A percentile compares a stretch with the other conserved stretches of the same genome.
phyloP scores from a whole-genome alignment of 345 rosid species.

The Corchorus capsularis region DNA sequence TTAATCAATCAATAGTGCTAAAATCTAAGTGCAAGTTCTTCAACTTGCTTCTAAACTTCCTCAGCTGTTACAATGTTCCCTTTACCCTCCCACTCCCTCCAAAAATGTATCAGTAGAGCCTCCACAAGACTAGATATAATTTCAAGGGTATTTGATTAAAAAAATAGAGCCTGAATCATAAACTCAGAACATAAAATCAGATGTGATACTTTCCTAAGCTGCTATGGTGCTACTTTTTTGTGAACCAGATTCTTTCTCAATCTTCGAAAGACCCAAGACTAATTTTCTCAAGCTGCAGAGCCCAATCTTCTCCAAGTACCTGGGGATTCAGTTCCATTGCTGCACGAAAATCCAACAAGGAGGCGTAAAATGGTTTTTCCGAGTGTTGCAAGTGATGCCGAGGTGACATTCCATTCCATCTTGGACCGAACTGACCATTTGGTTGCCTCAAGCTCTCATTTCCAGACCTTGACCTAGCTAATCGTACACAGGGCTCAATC shows the following conservation, averaged over 20 bases:
- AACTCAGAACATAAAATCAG: constrained; percentile 19
- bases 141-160: constrained; percentile 27
- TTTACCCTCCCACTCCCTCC: not conserved
- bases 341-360: constrained; percentile 58
- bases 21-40: constrained; percentile 19
- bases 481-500: constrained; percentile 68
- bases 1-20: constrained; percentile 15
- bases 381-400: constrained; percentile 29
- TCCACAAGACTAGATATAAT: constrained; percentile 8
- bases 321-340: constrained; percentile 67
- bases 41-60: constrained; percentile 23
- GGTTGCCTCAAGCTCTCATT: constrained; percentile 24
- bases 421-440: constrained; percentile 22
- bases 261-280: constrained; percentile 45
- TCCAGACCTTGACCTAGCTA: constrained; percentile 54
- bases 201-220: constrained; percentile 13
- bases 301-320: constrained; percentile 75
- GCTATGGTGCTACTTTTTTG: constrained; percentile 18
- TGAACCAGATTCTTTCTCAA: constrained; percentile 22
- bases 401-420: constrained; percentile 28
- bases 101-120: not conserved
- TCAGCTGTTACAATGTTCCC: constrained; percentile 27
- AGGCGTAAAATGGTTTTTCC: constrained; percentile 34
- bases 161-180: constrained; percentile 6
- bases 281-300: constrained; percentile 68